These are phyloP conservation scores for Leptodontidium sp. DNA, from an alignment of 2,329 filamentous ascomycete species.

Conservation along the genomic window DNA sequence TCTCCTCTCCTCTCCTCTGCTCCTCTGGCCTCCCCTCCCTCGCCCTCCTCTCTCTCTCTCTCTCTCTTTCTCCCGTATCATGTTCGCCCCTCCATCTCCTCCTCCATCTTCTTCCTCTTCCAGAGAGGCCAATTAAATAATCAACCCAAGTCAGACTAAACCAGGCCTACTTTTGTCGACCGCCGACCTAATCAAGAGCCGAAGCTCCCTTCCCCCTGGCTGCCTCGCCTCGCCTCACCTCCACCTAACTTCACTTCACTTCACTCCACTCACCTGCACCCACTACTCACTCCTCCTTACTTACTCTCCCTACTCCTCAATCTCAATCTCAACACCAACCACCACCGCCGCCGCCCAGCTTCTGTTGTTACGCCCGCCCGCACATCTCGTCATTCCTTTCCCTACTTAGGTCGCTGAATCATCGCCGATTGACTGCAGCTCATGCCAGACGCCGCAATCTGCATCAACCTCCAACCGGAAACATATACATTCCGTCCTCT, in stretches of 20 bases:
- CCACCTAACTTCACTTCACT: not conserved
- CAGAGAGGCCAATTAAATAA: not conserved
- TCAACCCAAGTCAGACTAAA: not conserved
- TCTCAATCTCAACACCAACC: not conserved
- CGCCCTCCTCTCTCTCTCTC: not conserved
- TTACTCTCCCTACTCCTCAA: not conserved
- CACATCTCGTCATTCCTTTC: conserved; percentile 17
- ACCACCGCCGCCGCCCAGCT: not conserved
- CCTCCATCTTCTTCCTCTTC: not conserved
- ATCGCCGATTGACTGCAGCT: conserved; percentile 3
- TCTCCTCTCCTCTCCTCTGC: conserved; percentile 1
- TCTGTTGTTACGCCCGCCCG: not conserved
- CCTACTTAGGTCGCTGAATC: not conserved
- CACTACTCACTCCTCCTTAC: not conserved
- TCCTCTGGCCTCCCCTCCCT: not conserved
- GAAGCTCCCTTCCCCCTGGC: not conserved
- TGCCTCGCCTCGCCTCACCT: not conserved
- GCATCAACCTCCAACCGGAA: conserved; percentile 15
- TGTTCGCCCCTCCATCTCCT: not conserved
- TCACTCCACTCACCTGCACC: not conserved
- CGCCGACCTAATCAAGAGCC: not conserved
- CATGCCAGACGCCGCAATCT: no score
- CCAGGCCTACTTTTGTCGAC: not conserved
- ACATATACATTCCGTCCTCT: conserved; percentile 18
- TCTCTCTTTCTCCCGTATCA: no score